Conservation (phyloP, 2,329 filamentous ascomycete species). For the Arthrobotrys conoides region DNA sequence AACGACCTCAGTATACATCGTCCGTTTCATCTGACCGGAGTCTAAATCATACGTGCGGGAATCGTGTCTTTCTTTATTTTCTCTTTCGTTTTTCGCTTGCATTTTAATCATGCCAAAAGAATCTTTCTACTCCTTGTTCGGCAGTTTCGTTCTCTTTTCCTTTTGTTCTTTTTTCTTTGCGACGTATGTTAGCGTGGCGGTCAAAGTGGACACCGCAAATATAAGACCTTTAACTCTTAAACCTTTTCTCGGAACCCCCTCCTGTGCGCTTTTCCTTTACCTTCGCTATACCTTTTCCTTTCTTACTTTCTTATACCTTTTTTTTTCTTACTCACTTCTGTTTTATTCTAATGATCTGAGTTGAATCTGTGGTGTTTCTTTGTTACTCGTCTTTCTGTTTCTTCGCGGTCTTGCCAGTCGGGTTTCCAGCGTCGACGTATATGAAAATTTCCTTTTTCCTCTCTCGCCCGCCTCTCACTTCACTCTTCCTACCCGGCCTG, state of each 20-base stretch:
- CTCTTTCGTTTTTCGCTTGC: slow-evolving; percentile 55
- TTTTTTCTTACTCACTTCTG: slow-evolving; percentile 30
- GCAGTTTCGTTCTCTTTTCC: slow-evolving; percentile 60
- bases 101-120: slow-evolving; percentile 62
- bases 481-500: slow-evolving; percentile 36
- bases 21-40: slow-evolving; percentile 61
- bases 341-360: slow-evolving; percentile 57
- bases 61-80: slow-evolving; percentile 59
- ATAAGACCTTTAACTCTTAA: slow-evolving; percentile 65
- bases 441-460: slow-evolving; percentile 57
- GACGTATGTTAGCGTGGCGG: slow-evolving; percentile 64
- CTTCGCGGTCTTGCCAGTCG: slow-evolving; percentile 49
- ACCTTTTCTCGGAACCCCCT: slow-evolving; percentile 62
- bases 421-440: slow-evolving; percentile 61
- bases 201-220: slow-evolving; percentile 58
- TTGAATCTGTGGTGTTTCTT: slow-evolving; percentile 43
- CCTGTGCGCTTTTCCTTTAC: slow-evolving; percentile 37
- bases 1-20: slow-evolving; percentile 60
- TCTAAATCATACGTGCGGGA: slow-evolving; percentile 60
- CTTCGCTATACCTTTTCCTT: slow-evolving; percentile 17
- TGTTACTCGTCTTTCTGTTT: slow-evolving; percentile 34
- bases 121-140: slow-evolving; percentile 61
- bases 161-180: slow-evolving; percentile 66
- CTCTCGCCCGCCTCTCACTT: slow-evolving; percentile 29
- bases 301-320: slow-evolving; percentile 28